Base-by-base conservation (phyloP, 176 grass and related monocot genomes). In the Musa schizocarpa region DNA sequence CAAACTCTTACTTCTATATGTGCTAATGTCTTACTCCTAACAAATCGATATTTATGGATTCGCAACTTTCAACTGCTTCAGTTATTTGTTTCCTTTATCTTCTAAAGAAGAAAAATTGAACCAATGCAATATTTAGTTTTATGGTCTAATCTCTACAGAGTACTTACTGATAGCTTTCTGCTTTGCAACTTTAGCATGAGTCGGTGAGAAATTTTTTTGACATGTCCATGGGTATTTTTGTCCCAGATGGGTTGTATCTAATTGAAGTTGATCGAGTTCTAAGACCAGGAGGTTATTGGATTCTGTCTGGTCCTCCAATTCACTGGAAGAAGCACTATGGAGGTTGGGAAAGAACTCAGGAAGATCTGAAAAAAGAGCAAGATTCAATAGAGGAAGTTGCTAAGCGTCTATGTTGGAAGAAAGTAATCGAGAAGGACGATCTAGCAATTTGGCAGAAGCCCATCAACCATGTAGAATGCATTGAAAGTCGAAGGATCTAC, bases 371-470 rank as follows among this genome's bases (percentile, higher is more conserved):
- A 17, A 63, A 53, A 10, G 75, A 65, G 75, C 75, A 77, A 52
- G 75, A 65, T 65, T 65, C 48, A 11, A 65, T 77, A 21, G 75
- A 77, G 75, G 75, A 77, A 8, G 48, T 77, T 4, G 61, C 75
- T 10, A 77, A 65, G 21, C 58, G n/a, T 13, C 75, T 77, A 52
- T 77, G 75, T 6, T 77, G 75, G 75, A 77, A 52, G 58, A 77
- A 77, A 65, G 0, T 77, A 21, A 65, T 17, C 1, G 75, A 77
- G 48, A 53, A 65, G 11, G 74, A 65, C 25, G 75, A 77, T 52
- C 57, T 77, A 52, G 75, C 61, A 9, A 52, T 77, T 17, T 77
- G 75, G 75, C 75, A 77, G 49, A 77, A 77, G 75, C 75, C 75
- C 48, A 65, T 52, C 75, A 77, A 77, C 61, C 75, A 77, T 21